phyloP scores from a whole-genome alignment of 345 rosid genomes.

The Orychophragmus violaceus region DNA sequence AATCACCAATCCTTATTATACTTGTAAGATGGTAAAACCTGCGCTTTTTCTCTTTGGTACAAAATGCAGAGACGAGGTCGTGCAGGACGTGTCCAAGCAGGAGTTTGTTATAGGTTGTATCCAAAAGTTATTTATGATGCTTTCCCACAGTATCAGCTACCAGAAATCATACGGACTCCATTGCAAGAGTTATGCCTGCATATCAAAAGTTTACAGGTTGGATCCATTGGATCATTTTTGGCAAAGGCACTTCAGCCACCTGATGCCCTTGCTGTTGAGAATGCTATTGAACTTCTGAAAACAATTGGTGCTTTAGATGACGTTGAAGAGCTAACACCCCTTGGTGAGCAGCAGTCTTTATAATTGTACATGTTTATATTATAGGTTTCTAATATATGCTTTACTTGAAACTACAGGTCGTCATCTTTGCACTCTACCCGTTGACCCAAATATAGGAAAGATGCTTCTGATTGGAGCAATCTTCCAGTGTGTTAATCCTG shows the following conservation, averaged over 20 bases:
- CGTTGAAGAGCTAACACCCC: constrained; percentile 81
- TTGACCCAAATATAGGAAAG: constrained; percentile 93
- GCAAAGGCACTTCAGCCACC: constrained; percentile 98
- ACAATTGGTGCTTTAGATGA: constrained; percentile 90
- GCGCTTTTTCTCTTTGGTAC: constrained; percentile 6
- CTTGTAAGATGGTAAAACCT: neutral
- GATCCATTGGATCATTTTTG: constrained; percentile 75
- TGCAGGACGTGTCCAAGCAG: constrained; percentile 97
- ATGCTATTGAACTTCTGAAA: constrained; percentile 92
- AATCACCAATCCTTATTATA: neutral
- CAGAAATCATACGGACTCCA: constrained; percentile 93
- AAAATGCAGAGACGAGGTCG: constrained; percentile 81
- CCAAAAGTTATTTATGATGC: constrained; percentile 78
- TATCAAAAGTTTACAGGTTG: constrained; percentile 90
- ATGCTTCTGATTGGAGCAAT: constrained; percentile 94
- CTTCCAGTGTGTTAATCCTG: constrained; percentile 90
- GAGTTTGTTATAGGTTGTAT: constrained; percentile 89
- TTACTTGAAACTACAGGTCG: constrained; percentile 44
- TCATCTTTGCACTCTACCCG: constrained; percentile 78
- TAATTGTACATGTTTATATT: neutral
- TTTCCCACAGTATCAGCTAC: constrained; percentile 75
- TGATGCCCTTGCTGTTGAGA: constrained; percentile 87
- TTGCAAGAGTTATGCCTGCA: constrained; percentile 88
- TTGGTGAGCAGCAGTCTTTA: constrained; percentile 47
- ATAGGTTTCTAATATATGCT: neutral